Percentiles rank a stretch among this genome's conserved stretches.
phyloP scores from a whole-genome alignment of 2,329 filamentous ascomycete species.

The Sordariomycetes sp. region DNA sequence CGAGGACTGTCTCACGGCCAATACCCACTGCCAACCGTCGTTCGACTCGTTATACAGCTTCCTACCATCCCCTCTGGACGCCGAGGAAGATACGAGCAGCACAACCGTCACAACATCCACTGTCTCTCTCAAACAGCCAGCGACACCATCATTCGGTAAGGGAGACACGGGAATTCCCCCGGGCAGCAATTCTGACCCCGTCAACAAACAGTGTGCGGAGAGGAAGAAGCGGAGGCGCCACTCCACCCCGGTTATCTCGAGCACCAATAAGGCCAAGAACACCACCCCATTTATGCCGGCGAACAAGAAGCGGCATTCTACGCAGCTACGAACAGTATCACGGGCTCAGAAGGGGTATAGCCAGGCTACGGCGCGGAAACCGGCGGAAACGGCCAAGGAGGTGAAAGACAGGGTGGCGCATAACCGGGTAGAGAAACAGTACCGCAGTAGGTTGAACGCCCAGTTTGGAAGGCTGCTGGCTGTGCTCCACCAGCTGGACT shows the following conservation, averaged over 20 bases:
- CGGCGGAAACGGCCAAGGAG: slow-evolving; percentile 13
- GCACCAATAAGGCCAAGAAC: background rate
- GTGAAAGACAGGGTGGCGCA: slow-evolving; percentile 20
- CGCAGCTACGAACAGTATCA: slow-evolving; percentile 9
- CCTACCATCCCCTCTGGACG: slow-evolving; percentile 4
- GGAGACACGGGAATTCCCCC: background rate
- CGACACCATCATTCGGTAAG: background rate
- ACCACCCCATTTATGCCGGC: background rate
- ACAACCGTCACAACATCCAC: background rate
- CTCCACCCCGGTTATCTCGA: slow-evolving; percentile 2
- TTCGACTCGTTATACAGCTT: slow-evolving; percentile 1
- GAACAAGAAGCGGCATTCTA: slow-evolving; percentile 7
- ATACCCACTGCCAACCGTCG: background rate
- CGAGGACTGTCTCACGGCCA: slow-evolving; percentile 1
- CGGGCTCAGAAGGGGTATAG: slow-evolving; percentile 9
- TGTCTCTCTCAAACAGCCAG: slow-evolving; percentile 1
- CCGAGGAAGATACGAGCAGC: background rate
- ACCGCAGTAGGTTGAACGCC: slow-evolving; percentile 33
- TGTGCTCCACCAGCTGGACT: slow-evolving; percentile 21
- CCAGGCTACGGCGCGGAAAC: slow-evolving; percentile 16
- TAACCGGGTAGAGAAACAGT: slow-evolving; percentile 37
- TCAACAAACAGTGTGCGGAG: slow-evolving; percentile 1
- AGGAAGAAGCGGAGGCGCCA: slow-evolving; percentile 6
- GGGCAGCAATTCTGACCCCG: no score
- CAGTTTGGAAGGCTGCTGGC: slow-evolving; percentile 32